Evolutionary conservation across 306 rosid genomes (phyloP), one percentile per base, ranked within the genome.

Genomic region (Oemleria cerasiformis): DNA sequence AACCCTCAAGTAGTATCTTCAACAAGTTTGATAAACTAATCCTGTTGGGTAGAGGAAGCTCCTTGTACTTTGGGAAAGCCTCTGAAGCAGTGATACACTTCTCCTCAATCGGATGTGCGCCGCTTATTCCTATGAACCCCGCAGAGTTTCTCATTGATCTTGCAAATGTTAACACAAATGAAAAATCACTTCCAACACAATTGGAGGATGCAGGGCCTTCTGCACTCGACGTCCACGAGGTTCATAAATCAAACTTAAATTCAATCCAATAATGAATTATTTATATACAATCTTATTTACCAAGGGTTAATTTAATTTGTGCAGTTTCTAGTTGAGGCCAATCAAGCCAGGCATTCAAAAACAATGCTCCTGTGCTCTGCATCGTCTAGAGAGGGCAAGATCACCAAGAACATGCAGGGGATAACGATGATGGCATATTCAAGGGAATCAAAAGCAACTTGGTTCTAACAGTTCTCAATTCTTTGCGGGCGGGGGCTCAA

Each of bases 71-170:
- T 14, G 85, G 85, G 23, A 39, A 74, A 3, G 56, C 50, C 70
- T 58, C 79, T 0, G 63, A 23, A 67, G 73, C 79, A 57, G 57
- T 88, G 86, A 42, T 16, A 19, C 86, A 91, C 76, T 94, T 94
- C 87, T 83, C 90, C 45, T 86, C 97, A 5, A 82, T 94, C 34
- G 97, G 97, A 23, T 94, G 96, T 49, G 74, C 95, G 39, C 97
- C 99, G 20, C 88, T 91, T 20, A 86, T 91, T 61, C 78, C 97
- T 65, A 94, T 87, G 99, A 94, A 94, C 50, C 99, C 97, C 0
- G 99, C 99, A 4, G 99, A 94, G 84, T 94, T 89, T 78, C 77
- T 94, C 82, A 80, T 94, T 42, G 99, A 94, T 84, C 96, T 94
- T 73, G 97, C 99, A 7, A 94, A 91, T 69, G 99, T 97, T 63